Evolutionary conservation across 2,329 filamentous ascomycete species (phyloP).

Genomic region (Alternaria incomplexa): DNA sequence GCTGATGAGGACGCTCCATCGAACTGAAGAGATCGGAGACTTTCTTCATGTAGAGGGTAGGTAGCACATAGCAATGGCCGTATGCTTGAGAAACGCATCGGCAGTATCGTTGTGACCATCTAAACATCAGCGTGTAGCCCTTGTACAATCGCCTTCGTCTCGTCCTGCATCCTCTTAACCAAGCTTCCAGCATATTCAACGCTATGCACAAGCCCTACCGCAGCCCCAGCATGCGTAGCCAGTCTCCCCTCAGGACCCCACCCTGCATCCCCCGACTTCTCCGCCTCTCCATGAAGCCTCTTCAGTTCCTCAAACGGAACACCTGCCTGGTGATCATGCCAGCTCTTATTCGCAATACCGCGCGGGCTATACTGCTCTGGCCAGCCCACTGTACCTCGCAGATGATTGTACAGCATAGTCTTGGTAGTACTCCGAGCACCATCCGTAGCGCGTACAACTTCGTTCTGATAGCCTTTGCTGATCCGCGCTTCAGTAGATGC

Average conservation of each 20-base stretch:
- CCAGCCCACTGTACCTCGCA: constrained; percentile 64
- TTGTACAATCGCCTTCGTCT: not conserved
- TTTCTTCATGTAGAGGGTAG: accelerated
- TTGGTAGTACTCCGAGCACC: constrained; percentile 55
- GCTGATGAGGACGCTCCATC: not conserved
- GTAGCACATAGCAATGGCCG: not conserved
- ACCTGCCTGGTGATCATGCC: constrained; percentile 46
- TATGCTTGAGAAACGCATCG: not conserved
- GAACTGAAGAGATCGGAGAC: not conserved
- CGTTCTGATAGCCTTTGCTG: constrained; percentile 52
- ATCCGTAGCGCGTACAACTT: constrained; percentile 53
- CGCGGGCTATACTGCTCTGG: constrained; percentile 62
- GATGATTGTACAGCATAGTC: constrained; percentile 56
- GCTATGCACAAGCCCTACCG: constrained; percentile 62
- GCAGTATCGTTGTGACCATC: not conserved
- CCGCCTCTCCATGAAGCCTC: constrained; percentile 53
- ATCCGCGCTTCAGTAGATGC: constrained; percentile 56
- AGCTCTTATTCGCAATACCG: constrained; percentile 62
- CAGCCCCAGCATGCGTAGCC: constrained; percentile 67
- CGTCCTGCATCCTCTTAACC: constrained; percentile 35
- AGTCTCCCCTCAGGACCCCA: constrained; percentile 59
- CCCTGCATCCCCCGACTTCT: constrained; percentile 57
- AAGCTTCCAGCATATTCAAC: constrained; percentile 59
- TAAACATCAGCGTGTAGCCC: not conserved
- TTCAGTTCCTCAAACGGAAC: constrained; percentile 52